A percentile compares a stretch with the other conserved stretches of the same genome.
Conservation (phyloP, 192 early-diverging fungal species). For the Geranomyces michiganensis region DNA sequence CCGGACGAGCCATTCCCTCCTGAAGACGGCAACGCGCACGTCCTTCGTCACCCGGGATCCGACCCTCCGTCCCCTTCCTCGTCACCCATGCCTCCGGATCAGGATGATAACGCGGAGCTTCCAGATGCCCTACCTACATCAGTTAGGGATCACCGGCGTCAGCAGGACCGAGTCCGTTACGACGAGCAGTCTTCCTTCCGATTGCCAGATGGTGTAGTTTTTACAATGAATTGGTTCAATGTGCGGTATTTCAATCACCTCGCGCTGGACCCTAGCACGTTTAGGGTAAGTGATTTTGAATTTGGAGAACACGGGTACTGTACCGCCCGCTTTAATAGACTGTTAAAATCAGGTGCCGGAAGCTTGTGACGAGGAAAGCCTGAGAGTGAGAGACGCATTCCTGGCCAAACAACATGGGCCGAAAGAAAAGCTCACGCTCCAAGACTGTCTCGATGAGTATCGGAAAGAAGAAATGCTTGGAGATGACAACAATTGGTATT, state of each 20-base stretch:
- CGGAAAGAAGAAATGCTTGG: slow-evolving; percentile 73
- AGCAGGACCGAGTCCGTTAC: not conserved
- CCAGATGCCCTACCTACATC: too few species aligned
- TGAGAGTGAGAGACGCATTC: not conserved
- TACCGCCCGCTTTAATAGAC: too few species aligned
- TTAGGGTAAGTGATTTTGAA: not conserved
- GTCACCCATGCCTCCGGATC: too few species aligned
- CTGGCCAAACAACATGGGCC: not conserved
- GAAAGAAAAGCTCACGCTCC: slow-evolving; percentile 55
- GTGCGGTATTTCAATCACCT: not conserved
- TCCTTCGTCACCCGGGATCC: too few species aligned
- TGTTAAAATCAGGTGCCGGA: too few species aligned
- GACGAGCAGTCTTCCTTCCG: not conserved
- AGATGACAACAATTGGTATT: slow-evolving; percentile 80
- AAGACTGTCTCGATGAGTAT: slow-evolving; percentile 76
- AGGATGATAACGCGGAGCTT: too few species aligned
- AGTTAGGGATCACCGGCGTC: too few species aligned
- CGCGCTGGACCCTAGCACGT: not conserved
- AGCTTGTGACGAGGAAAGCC: not conserved
- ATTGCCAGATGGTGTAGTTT: not conserved
- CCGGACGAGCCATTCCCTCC: too few species aligned
- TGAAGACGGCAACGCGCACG: too few species aligned
- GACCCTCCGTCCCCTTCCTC: too few species aligned
- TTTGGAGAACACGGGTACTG: too few species aligned
- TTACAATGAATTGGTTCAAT: not conserved